A percentile compares a stretch with the other conserved stretches of the same genome.
phyloP scores from a whole-genome alignment of 306 rosid genomes.

The Pyrus betulifolia region DNA sequence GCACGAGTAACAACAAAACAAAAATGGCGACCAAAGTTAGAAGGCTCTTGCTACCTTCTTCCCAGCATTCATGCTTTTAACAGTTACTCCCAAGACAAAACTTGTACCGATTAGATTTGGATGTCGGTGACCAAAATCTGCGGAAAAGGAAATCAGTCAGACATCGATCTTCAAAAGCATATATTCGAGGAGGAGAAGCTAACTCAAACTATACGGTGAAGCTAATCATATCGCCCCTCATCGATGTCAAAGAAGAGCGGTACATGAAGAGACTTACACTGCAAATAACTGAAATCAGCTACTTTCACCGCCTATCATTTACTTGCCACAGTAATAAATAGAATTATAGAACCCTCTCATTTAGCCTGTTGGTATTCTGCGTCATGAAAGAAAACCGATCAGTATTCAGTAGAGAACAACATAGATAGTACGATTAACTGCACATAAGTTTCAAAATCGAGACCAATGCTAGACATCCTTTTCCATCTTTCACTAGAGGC shows the following conservation, averaged over 20 bases:
- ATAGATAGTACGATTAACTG: not conserved
- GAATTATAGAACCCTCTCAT: conserved; percentile 13
- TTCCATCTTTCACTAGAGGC: conserved; percentile 59
- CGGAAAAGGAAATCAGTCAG: not conserved
- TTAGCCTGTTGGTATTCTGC: conserved; percentile 51
- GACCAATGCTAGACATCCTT: conserved; percentile 42
- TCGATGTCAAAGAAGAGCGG: not conserved
- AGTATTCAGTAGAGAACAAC: conserved; percentile 7
- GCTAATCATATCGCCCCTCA: not conserved
- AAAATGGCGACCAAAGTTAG: not conserved
- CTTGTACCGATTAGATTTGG: not conserved
- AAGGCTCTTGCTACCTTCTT: not conserved
- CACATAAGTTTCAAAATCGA: conserved; percentile 17
- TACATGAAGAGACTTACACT: not conserved
- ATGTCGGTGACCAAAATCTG: not conserved
- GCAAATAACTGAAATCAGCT: not conserved
- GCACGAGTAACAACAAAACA: not conserved
- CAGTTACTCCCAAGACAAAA: not conserved
- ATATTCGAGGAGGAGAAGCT: not conserved
- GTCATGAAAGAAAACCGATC: not conserved
- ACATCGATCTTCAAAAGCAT: not conserved
- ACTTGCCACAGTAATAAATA: not conserved
- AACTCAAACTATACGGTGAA: too few species aligned
- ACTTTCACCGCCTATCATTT: not conserved
- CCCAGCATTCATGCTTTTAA: not conserved